Conservation (phyloP, 2,329 filamentous ascomycete species). For the Aspergillus ibericus region DNA sequence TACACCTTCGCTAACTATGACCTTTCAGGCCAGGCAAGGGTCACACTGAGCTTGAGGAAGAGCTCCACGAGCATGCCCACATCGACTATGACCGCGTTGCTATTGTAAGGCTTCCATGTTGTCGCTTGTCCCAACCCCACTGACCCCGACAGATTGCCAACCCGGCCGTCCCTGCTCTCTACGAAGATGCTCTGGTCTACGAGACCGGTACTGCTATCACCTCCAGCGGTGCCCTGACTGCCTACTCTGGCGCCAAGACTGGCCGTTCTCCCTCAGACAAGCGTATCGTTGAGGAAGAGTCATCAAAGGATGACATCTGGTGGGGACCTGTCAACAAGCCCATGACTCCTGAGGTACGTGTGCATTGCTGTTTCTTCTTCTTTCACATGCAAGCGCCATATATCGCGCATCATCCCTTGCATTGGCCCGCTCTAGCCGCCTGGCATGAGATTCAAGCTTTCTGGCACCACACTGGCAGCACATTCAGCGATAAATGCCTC, state of each 20-base stretch:
- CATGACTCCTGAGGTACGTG: conserved; percentile 91
- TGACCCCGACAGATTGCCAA: conserved; percentile 66
- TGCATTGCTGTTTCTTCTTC: conserved; percentile 10
- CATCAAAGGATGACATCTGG: conserved; percentile 91
- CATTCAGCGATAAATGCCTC: conserved; percentile 13
- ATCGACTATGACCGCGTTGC: conserved; percentile 99
- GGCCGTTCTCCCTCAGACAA: conserved; percentile 96
- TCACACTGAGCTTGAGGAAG: conserved; percentile 97
- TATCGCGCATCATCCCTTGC: conserved; percentile 22
- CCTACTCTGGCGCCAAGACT: conserved; percentile 97
- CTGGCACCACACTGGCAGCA: conserved; percentile 1
- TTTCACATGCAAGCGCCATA: conserved; percentile 10
- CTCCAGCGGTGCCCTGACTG: conserved; percentile 88
- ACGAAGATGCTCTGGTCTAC: conserved; percentile 98
- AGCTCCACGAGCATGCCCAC: conserved; percentile 95
- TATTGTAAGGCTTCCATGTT: conserved; percentile 65
- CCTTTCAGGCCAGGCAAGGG: conserved; percentile 71
- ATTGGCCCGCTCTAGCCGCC: conserved; percentile 20
- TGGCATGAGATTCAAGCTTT: conserved; percentile 17
- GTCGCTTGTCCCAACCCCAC: not conserved
- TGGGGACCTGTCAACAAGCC: conserved; percentile 99
- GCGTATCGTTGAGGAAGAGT: conserved; percentile 89
- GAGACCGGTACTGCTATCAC: conserved; percentile 98
- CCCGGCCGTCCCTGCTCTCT: conserved; percentile 90
- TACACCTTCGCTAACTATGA: conserved; percentile 12